phyloP scores from a whole-genome alignment of 2,329 filamentous ascomycete species.

The Curvularia sp. region DNA sequence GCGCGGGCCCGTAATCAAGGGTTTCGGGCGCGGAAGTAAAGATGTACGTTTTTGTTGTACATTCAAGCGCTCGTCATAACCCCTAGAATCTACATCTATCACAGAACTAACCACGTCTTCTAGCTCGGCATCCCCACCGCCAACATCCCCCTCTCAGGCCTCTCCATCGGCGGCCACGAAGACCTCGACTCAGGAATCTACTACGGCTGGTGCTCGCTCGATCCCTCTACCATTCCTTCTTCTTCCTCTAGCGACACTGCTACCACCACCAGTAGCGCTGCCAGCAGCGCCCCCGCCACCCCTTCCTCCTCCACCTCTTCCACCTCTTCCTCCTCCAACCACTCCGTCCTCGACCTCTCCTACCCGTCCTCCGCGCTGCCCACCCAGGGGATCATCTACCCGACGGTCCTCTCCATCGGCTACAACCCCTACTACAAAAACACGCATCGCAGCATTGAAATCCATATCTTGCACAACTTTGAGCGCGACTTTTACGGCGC shows the following conservation, averaged over 20 bases:
- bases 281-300: conserved; percentile 33
- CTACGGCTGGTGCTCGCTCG: conserved; percentile 86
- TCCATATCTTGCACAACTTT: conserved; percentile 84
- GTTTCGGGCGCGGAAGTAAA: conserved; percentile 92
- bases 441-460: conserved; percentile 82
- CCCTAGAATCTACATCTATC: neutral
- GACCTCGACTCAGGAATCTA: conserved; percentile 81
- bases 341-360: conserved; percentile 38
- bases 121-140: conserved; percentile 95
- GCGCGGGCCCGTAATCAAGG: conserved; percentile 86
- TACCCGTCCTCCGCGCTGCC: conserved; percentile 23
- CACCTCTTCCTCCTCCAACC: conserved; percentile 31
- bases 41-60: conserved; percentile 63
- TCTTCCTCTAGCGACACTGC: neutral
- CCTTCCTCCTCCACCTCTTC: conserved; percentile 26
- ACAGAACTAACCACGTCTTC: neutral
- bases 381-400: conserved; percentile 32
- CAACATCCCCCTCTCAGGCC: conserved; percentile 74
- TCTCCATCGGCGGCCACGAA: conserved; percentile 71
- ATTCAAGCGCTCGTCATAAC: neutral
- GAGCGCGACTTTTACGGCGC: conserved; percentile 82
- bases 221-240: conserved; percentile 51
- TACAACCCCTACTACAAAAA: conserved; percentile 99
- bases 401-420: conserved; percentile 58
- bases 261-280: conserved; percentile 33